A percentile compares a stretch with the other conserved stretches of the same genome.
Conservation (phyloP, 2,329 filamentous ascomycete genomes). For the Triangularia setosa region DNA sequence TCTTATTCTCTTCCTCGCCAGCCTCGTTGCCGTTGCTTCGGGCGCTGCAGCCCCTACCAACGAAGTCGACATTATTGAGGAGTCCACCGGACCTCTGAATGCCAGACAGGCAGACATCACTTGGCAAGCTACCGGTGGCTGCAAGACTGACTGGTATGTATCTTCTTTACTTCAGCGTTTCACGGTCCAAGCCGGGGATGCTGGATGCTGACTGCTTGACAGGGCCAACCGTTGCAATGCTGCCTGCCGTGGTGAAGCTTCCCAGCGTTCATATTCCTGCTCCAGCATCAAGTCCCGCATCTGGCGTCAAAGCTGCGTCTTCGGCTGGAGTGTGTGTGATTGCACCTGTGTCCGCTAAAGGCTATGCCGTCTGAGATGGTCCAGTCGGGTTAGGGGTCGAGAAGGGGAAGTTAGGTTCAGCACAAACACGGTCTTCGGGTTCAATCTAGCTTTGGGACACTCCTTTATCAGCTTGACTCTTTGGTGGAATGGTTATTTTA, state of each 20-base stretch:
- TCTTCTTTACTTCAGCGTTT: too few relatives aligned
- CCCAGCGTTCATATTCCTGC: neutral
- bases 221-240: conserved; percentile 4
- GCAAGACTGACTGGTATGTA: neutral
- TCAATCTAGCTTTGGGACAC: neutral
- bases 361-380: neutral
- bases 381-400: neutral
- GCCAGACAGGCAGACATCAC: neutral
- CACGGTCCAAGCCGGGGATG: too few relatives aligned
- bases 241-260: neutral
- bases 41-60: neutral
- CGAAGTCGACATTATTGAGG: neutral
- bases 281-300: neutral
- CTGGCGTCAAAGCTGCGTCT: neutral
- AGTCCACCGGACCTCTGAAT: neutral
- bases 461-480: neutral
- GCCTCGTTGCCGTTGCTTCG: neutral
- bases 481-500: neutral
- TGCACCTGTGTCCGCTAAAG: conserved; percentile 5
- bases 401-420: neutral
- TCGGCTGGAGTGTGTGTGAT: conserved; percentile 2
- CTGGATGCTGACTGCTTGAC: neutral
- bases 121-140: neutral
- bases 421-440: neutral
- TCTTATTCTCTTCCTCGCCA: neutral